Conservation (phyloP, 1,284 basidiomycete genomes). For the Athelia sp. region DNA sequence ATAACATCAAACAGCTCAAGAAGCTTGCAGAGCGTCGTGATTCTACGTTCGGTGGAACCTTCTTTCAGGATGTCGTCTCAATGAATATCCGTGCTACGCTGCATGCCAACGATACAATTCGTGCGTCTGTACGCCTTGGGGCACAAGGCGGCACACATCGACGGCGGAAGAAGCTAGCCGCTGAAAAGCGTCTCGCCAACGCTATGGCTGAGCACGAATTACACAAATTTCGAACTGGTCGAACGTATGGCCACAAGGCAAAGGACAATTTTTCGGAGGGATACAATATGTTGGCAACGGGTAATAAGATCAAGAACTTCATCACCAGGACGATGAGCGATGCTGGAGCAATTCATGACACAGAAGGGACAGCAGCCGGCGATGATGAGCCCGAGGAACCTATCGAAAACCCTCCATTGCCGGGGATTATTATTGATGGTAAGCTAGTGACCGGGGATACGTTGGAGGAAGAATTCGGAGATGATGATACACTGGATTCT, state of each 20-base stretch:
- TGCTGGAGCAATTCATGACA: background rate
- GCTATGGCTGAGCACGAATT: background rate
- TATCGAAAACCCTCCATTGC: background rate
- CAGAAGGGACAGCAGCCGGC: background rate
- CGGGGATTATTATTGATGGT: background rate
- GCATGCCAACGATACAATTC: background rate
- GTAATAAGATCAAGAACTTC: background rate
- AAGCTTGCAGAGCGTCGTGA: slow-evolving; percentile 1
- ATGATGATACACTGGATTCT: background rate
- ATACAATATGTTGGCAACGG: background rate
- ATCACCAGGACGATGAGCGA: background rate
- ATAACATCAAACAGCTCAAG: slow-evolving; percentile 9
- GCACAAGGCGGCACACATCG: background rate
- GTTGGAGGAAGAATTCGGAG: too few relatives aligned
- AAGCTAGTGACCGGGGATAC: background rate
- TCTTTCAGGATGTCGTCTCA: slow-evolving; percentile 6
- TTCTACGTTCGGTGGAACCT: slow-evolving; percentile 3
- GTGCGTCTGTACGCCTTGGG: background rate
- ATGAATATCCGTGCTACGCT: background rate
- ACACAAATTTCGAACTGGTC: background rate
- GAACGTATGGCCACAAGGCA: background rate
- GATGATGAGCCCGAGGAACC: background rate
- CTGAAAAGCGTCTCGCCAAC: background rate
- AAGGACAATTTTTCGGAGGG: background rate
- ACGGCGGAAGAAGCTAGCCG: slow-evolving; percentile 1